Evolutionary conservation across 2,329 filamentous ascomycete genomes (phyloP).

Genomic region (Cadophora sp.): DNA sequence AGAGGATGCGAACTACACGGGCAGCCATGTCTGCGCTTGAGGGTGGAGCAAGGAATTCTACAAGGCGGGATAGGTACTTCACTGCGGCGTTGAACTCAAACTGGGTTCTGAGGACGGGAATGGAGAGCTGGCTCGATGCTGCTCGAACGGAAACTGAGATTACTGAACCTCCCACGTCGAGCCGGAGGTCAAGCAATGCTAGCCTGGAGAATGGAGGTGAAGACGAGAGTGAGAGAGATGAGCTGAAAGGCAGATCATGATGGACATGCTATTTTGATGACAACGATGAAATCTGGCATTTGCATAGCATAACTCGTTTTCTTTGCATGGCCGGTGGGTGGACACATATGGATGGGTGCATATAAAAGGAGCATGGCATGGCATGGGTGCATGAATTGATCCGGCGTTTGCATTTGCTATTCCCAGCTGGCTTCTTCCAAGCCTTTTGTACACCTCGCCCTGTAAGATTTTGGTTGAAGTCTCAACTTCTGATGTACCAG

Average conservation of each 20-base stretch:
- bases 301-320: constrained; percentile 6
- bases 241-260: neutral
- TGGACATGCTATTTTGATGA: neutral
- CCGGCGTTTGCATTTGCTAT: neutral
- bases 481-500: too few relatives aligned
- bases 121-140: constrained; percentile 40
- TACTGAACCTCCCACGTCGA: constrained; percentile 3
- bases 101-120: constrained; percentile 70
- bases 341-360: neutral
- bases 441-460: too few relatives aligned
- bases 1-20: constrained; percentile 73
- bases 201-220: constrained; percentile 7
- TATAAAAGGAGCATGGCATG: neutral
- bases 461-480: too few relatives aligned
- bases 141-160: constrained; percentile 11
- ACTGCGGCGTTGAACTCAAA: constrained; percentile 63
- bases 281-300: neutral
- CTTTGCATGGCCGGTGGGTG: neutral
- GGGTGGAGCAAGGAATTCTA: constrained; percentile 70
- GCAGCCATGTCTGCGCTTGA: constrained; percentile 80
- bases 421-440: too few relatives aligned
- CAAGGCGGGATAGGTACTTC: constrained; percentile 77
- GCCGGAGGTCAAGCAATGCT: constrained; percentile 22
- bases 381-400: neutral
- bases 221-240: neutral